phyloP scores from a whole-genome alignment of 2,329 filamentous ascomycete genomes.

The Epichloe sp. region DNA sequence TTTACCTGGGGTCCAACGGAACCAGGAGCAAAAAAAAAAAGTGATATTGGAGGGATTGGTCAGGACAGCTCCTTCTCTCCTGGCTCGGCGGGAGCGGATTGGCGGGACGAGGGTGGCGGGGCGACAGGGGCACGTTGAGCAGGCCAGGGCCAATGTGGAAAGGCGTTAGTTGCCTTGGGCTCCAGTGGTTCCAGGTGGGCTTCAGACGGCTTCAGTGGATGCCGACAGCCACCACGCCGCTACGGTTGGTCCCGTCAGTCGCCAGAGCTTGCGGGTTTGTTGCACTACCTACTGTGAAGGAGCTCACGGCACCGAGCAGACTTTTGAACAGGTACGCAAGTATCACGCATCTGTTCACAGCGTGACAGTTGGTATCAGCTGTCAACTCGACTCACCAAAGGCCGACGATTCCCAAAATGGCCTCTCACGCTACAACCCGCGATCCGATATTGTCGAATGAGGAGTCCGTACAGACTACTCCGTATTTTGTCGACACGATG shows the following conservation, averaged over 20 bases:
- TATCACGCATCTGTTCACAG: background rate
- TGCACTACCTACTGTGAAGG: too few relatives aligned
- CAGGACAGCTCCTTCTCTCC: background rate
- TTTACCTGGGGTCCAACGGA: background rate
- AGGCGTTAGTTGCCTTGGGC: background rate
- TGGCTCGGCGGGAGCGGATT: background rate
- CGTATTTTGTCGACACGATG: too few relatives aligned
- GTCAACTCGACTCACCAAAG: too few relatives aligned
- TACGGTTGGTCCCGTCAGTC: constrained; percentile 5
- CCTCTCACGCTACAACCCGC: too few relatives aligned
- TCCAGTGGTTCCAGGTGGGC: background rate
- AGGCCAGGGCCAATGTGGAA: too few relatives aligned
- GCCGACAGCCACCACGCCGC: background rate
- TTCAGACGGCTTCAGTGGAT: background rate
- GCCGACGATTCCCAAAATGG: too few relatives aligned
- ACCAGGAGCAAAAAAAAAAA: background rate
- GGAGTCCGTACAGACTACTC: too few relatives aligned
- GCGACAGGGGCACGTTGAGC: background rate
- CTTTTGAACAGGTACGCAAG: too few relatives aligned
- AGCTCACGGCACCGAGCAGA: too few relatives aligned
- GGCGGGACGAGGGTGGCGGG: background rate
- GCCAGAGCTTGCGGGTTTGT: background rate
- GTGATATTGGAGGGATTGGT: background rate
- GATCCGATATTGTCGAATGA: too few relatives aligned
- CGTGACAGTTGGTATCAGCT: too few relatives aligned